Percentiles rank a stretch among this genome's conserved stretches.
phyloP scores from a whole-genome alignment of 2,329 filamentous ascomycete genomes.

The Pseudophaeomoniella oleicola region DNA sequence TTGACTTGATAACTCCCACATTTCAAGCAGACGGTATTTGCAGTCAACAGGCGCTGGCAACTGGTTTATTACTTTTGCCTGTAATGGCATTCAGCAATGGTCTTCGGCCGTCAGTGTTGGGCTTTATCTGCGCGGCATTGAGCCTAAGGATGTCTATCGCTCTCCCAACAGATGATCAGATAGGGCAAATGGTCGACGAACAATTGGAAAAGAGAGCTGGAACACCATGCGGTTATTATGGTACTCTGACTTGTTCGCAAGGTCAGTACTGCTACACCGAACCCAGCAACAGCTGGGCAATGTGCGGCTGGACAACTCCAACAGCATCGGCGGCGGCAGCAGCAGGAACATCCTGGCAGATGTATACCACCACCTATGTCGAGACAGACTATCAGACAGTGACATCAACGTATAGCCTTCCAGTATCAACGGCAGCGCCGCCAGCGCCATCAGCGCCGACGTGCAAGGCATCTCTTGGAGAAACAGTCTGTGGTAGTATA shows the following conservation, averaged over 20 bases:
- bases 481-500: constrained; percentile 26
- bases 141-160: neutral
- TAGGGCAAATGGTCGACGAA: neutral
- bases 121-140: neutral
- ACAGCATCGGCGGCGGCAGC: constrained; percentile 9
- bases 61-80: no score
- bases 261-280: constrained; percentile 35
- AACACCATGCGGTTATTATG: constrained; percentile 37
- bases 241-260: constrained; percentile 34
- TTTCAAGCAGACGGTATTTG: no score
- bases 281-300: constrained; percentile 27
- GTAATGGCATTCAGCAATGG: no score
- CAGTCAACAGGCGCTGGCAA: no score
- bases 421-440: constrained; percentile 12
- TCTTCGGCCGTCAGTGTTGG: neutral
- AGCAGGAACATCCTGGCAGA: constrained; percentile 35
- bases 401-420: constrained; percentile 37
- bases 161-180: neutral
- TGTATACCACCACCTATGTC: constrained; percentile 42
- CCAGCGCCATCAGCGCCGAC: constrained; percentile 13
- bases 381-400: constrained; percentile 39
- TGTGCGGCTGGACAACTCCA: constrained; percentile 21
- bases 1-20: no score
- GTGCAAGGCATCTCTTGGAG: constrained; percentile 32
- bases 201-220: constrained; percentile 5